These are phyloP conservation scores for Nevesoporus exiguus DNA, from an alignment of 768 basidiomycete genomes.

Conservation along the genomic window DNA sequence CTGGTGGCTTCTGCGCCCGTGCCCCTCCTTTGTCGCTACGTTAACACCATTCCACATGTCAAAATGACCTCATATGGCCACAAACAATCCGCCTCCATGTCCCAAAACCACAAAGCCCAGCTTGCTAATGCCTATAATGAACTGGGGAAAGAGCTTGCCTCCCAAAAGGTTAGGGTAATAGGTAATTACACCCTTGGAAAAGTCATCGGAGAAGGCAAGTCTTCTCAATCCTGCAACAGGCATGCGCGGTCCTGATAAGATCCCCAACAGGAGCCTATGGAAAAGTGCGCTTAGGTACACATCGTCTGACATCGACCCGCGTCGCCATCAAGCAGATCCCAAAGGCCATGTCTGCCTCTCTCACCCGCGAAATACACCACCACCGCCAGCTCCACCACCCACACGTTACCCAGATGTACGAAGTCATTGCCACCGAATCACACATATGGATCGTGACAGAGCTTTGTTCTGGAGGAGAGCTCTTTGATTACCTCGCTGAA, in stretches of 20 bases:
- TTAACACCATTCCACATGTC: slow-evolving; percentile 31
- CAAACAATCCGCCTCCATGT: slow-evolving; percentile 57
- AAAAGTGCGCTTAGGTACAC: slow-evolving; percentile 91
- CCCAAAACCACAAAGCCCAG: slow-evolving; percentile 80
- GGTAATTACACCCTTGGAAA: slow-evolving; percentile 94
- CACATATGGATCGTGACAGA: slow-evolving; percentile 98
- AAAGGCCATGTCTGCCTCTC: slow-evolving; percentile 83
- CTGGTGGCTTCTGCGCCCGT: slow-evolving; percentile 33
- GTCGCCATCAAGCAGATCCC: slow-evolving; percentile 99
- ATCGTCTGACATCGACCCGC: slow-evolving; percentile 85
- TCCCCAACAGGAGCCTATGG: slow-evolving; percentile 78
- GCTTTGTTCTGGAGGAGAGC: slow-evolving; percentile 93
- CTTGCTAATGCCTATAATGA: slow-evolving; percentile 96
- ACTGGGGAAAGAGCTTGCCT: slow-evolving; percentile 93
- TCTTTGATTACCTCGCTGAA: slow-evolving; percentile 97
- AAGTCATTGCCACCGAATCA: slow-evolving; percentile 95
- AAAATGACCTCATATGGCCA: slow-evolving; percentile 53
- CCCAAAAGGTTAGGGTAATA: slow-evolving; percentile 83
- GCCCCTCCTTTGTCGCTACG: slow-evolving; percentile 33
- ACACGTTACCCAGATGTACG: slow-evolving; percentile 92
- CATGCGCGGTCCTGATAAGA: slow-evolving; percentile 21
- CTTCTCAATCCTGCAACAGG: slow-evolving; percentile 10
- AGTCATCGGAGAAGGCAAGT: slow-evolving; percentile 90
- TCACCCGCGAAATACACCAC: slow-evolving; percentile 98
- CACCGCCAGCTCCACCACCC: slow-evolving; percentile 96